A percentile compares a stretch with the other conserved stretches of the same genome.
phyloP scores from a whole-genome alignment of 768 basidiomycete species.

The Sporobolomyces pararoseus region DNA sequence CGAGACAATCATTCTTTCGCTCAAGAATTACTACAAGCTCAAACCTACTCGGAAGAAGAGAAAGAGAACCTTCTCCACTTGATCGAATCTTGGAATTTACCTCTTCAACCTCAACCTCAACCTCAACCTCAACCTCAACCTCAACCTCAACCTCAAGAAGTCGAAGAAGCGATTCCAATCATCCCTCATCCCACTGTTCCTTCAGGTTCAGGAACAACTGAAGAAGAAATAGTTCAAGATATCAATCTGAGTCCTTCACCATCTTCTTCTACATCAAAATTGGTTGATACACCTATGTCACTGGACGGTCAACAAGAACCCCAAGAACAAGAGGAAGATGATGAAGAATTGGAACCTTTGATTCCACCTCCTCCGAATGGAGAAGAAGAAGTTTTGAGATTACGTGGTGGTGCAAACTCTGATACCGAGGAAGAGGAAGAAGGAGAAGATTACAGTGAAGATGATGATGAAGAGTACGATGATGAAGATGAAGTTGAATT shows the following conservation, averaged over 20 bases:
- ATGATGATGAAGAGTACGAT: conserved; percentile 53
- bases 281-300: conserved; percentile 10
- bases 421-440: conserved; percentile 47
- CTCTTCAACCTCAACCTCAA: neutral
- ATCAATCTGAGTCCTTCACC: conserved; percentile 4
- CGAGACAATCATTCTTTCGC: conserved; percentile 29
- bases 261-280: neutral
- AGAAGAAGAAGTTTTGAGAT: neutral
- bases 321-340: conserved; percentile 3
- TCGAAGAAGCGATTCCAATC: conserved; percentile 9
- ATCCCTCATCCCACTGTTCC: neutral
- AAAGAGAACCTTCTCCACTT: neutral
- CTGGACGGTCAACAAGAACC: conserved; percentile 15
- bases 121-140: too few relatives aligned
- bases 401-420: conserved; percentile 40
- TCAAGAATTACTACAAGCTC: neutral
- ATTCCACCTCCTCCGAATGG: neutral
- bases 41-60: neutral
- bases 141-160: neutral
- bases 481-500: conserved; percentile 55
- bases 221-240: conserved; percentile 3
- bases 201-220: neutral
- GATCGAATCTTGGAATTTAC: conserved; percentile 13
- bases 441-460: conserved; percentile 41
- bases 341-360: conserved; percentile 4